A percentile compares a stretch with the other conserved stretches of the same genome.
phyloP scores from a whole-genome alignment of 2,329 filamentous ascomycete species.

The Chaetomium olivaceum region DNA sequence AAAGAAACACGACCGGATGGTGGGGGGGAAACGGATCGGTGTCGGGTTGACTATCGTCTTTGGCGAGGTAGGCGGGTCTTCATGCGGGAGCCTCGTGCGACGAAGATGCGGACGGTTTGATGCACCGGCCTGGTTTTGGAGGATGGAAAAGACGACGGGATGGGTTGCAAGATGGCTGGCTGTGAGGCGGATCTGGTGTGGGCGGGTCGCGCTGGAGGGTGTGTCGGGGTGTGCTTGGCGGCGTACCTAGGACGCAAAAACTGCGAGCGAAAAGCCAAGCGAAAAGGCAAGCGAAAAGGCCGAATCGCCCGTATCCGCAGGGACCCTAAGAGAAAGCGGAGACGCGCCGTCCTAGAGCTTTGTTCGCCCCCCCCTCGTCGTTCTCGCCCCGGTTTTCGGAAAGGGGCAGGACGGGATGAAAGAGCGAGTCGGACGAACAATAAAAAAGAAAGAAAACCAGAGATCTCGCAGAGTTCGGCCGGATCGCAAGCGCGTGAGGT shows the following conservation, averaged over 20 bases:
- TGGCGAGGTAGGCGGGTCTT: neutral
- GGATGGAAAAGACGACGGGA: neutral
- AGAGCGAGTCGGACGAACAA: neutral
- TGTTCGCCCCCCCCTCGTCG: conserved; percentile 20
- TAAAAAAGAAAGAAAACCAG: neutral
- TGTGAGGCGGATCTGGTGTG: conserved; percentile 13
- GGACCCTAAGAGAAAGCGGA: conserved; percentile 22
- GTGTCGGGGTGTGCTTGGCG: conserved; percentile 11
- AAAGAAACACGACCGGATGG: conserved; percentile 5
- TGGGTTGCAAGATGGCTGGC: neutral
- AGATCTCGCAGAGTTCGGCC: neutral
- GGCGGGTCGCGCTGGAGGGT: conserved; percentile 15
- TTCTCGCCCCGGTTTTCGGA: conserved; percentile 8
- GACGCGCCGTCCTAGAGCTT: conserved; percentile 13
- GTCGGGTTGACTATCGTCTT: conserved; percentile 3
- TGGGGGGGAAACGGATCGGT: neutral
- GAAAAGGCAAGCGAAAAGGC: conserved; percentile 24
- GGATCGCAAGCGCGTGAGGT: neutral
- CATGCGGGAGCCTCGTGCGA: conserved; percentile 6
- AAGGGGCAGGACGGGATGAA: neutral
- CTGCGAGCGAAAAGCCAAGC: conserved; percentile 13
- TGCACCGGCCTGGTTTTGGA: conserved; percentile 3
- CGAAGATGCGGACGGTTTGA: conserved; percentile 1
- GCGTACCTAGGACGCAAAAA: conserved; percentile 18
- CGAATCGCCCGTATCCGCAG: conserved; percentile 20